These are phyloP conservation scores for Cucumis melo DNA, from an alignment of 306 rosid genomes.

Conservation along the genomic window DNA sequence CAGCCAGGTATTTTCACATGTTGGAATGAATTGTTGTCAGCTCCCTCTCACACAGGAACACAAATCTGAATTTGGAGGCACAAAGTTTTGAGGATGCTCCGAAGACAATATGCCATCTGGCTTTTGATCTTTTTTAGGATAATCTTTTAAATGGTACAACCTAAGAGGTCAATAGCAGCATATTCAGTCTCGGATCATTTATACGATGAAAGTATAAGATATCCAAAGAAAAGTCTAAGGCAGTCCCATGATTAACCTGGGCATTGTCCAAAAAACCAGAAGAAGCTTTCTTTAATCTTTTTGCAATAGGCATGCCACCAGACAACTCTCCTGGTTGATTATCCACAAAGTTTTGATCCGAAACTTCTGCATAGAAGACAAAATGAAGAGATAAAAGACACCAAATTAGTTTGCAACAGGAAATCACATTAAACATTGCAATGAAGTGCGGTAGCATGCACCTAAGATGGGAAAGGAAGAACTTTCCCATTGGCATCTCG, in stretches of 20 bases:
- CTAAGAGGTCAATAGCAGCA: background rate
- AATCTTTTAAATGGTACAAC: background rate
- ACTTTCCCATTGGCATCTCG: background rate
- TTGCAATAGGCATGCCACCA: constrained; percentile 25
- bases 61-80: background rate
- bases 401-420: background rate
- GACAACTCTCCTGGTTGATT: constrained; percentile 28
- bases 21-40: background rate
- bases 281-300: constrained; percentile 37
- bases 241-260: constrained; percentile 24
- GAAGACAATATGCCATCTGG: background rate
- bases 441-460: background rate
- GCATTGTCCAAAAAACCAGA: constrained; percentile 23
- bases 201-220: background rate
- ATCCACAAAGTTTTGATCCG: constrained; percentile 69
- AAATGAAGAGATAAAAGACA: background rate
- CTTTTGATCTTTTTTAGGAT: background rate
- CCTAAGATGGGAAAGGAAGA: background rate
- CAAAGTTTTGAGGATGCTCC: background rate
- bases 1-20: background rate
- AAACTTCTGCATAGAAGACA: constrained; percentile 36
- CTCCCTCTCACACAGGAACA: background rate
- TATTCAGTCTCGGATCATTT: background rate
- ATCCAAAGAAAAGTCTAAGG: background rate
- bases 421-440: background rate